phyloP scores from a whole-genome alignment of 768 basidiomycete species.

The Boletus tomentosulus region DNA sequence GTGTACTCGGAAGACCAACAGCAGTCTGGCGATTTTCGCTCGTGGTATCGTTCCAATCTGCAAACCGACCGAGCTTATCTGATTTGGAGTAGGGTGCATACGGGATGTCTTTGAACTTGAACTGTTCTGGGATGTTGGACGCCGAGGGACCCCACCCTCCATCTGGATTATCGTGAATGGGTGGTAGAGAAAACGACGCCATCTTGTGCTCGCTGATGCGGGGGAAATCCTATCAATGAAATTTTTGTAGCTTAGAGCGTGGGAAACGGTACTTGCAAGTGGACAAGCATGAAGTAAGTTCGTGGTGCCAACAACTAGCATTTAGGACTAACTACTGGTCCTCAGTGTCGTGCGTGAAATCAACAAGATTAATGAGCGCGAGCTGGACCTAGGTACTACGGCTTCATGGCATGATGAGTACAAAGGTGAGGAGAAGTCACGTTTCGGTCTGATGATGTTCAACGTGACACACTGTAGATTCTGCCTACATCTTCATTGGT shows the following conservation, averaged over 20 bases:
- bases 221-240: slow-evolving; percentile 12
- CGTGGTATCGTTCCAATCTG: slow-evolving; percentile 90
- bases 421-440: slow-evolving; percentile 47
- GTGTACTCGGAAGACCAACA: slow-evolving; percentile 43
- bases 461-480: slow-evolving; percentile 48
- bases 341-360: slow-evolving; percentile 89
- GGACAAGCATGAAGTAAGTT: slow-evolving; percentile 66
- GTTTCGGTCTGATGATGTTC: neutral
- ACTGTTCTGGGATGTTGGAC: slow-evolving; percentile 79
- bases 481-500: slow-evolving; percentile 92
- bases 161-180: slow-evolving; percentile 87
- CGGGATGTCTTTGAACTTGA: slow-evolving; percentile 98
- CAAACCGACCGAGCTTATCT: slow-evolving; percentile 95
- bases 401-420: slow-evolving; percentile 97
- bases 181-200: slow-evolving; percentile 82
- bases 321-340: slow-evolving; percentile 9
- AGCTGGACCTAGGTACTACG: slow-evolving; percentile 71
- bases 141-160: slow-evolving; percentile 91
- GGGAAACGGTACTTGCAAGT: slow-evolving; percentile 18
- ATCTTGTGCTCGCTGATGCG: slow-evolving; percentile 34
- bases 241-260: slow-evolving; percentile 18
- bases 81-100: slow-evolving; percentile 99
- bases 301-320: neutral
- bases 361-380: slow-evolving; percentile 85
- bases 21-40: slow-evolving; percentile 57